phyloP scores from a whole-genome alignment of 2,329 filamentous ascomycete species.

The Neonectria punicea region DNA sequence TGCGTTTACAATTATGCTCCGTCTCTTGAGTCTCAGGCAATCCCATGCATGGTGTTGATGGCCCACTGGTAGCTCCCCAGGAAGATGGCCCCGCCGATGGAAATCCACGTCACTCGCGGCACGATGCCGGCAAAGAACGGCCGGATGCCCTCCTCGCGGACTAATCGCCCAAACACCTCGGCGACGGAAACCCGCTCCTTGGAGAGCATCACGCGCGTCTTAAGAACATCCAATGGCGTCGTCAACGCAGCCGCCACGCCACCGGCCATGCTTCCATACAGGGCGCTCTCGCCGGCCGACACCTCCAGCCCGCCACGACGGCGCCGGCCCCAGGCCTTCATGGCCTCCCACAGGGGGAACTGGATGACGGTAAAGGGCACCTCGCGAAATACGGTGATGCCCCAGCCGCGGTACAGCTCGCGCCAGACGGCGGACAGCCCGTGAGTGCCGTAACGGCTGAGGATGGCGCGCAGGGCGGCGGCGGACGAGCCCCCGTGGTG shows the following conservation, averaged over 20 bases:
- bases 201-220: constrained; percentile 95
- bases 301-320: constrained; percentile 59
- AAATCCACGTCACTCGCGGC: constrained; percentile 93
- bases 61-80: constrained; percentile 92
- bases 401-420: constrained; percentile 92
- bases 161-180: constrained; percentile 71
- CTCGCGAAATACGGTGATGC: constrained; percentile 92
- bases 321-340: constrained; percentile 77
- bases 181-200: constrained; percentile 70
- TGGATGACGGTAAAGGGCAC: constrained; percentile 98
- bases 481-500: constrained; percentile 78
- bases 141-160: constrained; percentile 69
- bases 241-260: constrained; percentile 88
- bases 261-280: constrained; percentile 86
- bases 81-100: constrained; percentile 92
- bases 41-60: constrained; percentile 72
- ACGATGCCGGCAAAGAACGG: constrained; percentile 82
- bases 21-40: constrained; percentile 21
- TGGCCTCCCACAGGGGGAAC: constrained; percentile 94
- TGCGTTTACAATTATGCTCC: constrained; percentile 8
- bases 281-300: constrained; percentile 79
- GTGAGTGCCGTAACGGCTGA: constrained; percentile 57
- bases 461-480: constrained; percentile 75
- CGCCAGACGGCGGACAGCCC: constrained; percentile 72
- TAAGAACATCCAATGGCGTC: constrained; percentile 94